Base-by-base conservation (phyloP, 2,329 filamentous ascomycete species). In the Penicillium sp. region DNA sequence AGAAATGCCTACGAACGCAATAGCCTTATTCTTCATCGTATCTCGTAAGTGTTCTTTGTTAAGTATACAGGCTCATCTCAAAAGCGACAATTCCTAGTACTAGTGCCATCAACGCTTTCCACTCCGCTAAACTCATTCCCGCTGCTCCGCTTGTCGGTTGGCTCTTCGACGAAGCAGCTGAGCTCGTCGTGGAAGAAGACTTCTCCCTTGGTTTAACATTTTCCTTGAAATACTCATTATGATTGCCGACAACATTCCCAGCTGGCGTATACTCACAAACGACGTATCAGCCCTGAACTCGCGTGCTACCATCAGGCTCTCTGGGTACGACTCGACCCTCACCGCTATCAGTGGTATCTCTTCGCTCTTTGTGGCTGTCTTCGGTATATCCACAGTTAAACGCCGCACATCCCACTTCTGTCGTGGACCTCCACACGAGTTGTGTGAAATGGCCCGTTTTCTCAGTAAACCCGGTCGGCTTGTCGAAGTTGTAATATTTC, bases 401-500 rank as follows among this genome's bases (percentile, higher is more conserved):
- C 41, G 73, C 73, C 27, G 73, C 83, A 63, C 83, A 91, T 0
- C 87, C 87, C 0, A 89, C 82, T 36, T 79, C 77, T 6, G 77
- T 85, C 1, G 86, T 89, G 24, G 78, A 73, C 72, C 83, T 85
- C 89, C 89, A 91, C 6, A 91, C 88, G 6, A 91, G 73, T 77
- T 91, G 88, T 1, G 88, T 89, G 66, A 91, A 91, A 70, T 91
- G 88, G 0, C 88, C 89, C 18, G 88, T 89, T 36, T 76, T 71
- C 63, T 86, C 78, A 9, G 69, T 77, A 67, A 89, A 91, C 0
- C 81, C 82, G 0, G 75, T 78, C 0, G 82, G 82, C 1, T 81
- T 70, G 2, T 69, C 63, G 71, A 84, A 92, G 65, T 88, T 74
- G 70, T 91, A 92, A 6, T 78, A 59, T 0, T 72, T 67, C 11